These are phyloP conservation scores for Eruca vesicaria DNA, from an alignment of 441 rosid species.

Conservation along the genomic window DNA sequence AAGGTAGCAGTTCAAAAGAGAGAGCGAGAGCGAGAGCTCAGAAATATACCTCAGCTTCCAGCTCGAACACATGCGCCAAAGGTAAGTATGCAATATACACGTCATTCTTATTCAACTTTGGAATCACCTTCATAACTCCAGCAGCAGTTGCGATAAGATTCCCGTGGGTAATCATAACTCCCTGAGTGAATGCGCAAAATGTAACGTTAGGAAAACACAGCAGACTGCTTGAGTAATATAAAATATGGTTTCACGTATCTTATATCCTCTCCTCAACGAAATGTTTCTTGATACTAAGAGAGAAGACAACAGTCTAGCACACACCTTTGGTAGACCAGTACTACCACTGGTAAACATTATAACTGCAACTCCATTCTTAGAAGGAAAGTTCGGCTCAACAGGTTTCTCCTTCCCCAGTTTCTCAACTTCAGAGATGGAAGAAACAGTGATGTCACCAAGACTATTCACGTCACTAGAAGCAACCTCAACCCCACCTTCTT, in stretches of 20 bases:
- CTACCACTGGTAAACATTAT: conserved; percentile 98
- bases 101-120: conserved; percentile 53
- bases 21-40: conserved; percentile 5
- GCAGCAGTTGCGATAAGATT: conserved; percentile 85
- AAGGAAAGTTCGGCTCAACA: conserved; percentile 60
- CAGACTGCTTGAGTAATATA: not conserved
- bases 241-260: not conserved
- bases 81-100: conserved; percentile 86
- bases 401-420: conserved; percentile 59
- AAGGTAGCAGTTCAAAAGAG: conserved; percentile 16
- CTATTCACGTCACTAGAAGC: conserved; percentile 39
- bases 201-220: conserved; percentile 21
- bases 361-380: conserved; percentile 69
- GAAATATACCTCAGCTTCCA: conserved; percentile 79
- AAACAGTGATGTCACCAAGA: conserved; percentile 50
- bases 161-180: conserved; percentile 93
- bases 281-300: not conserved
- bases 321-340: conserved; percentile 95
- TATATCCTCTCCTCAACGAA: not conserved
- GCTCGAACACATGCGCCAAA: conserved; percentile 92
- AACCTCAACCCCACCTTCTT: conserved; percentile 51
- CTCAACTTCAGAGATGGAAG: conserved; percentile 79
- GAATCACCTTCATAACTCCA: conserved; percentile 75
- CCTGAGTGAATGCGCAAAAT: conserved; percentile 48
- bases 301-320: conserved; percentile 1